A percentile compares a stretch with the other conserved stretches of the same genome.
Evolutionary conservation across 2,329 filamentous ascomycete genomes (phyloP).

Genomic region (Plenodomus lindquistii): DNA sequence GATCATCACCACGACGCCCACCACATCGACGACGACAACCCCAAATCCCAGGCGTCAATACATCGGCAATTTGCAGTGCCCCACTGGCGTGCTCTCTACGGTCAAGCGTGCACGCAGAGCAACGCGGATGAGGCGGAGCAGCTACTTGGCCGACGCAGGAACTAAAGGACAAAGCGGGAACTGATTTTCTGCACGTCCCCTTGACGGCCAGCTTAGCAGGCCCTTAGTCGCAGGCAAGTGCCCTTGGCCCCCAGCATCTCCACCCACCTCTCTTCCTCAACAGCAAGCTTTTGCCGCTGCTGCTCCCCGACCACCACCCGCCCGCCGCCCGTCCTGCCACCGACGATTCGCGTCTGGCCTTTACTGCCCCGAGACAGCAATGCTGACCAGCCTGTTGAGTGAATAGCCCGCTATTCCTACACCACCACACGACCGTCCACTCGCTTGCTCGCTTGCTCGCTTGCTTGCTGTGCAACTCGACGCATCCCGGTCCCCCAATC

Average conservation of each 20-base stretch:
- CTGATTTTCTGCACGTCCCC: conserved; percentile 8
- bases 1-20: not conserved
- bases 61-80: not conserved
- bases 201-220: conserved; percentile 4
- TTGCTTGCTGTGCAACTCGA: not conserved
- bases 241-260: conserved; percentile 27
- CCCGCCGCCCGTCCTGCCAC: conserved; percentile 7
- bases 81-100: not conserved
- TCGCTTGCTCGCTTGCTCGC: not conserved
- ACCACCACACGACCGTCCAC: not conserved
- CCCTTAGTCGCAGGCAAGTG: conserved; percentile 2
- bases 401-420: conserved; percentile 7
- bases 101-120: not conserved
- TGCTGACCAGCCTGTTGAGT: conserved; percentile 28
- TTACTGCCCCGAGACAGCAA: conserved; percentile 14
- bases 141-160: conserved; percentile 9
- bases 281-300: conserved; percentile 7
- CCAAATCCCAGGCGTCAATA: not conserved
- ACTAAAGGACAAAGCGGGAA: conserved; percentile 20
- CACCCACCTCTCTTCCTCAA: conserved; percentile 9
- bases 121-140: conserved; percentile 17
- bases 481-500: too few relatives aligned
- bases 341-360: conserved; percentile 16
- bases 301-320: conserved; percentile 5
- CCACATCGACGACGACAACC: not conserved